Evolutionary conservation across 2,329 filamentous ascomycete genomes (phyloP).

Genomic region (Colletotrichum karsti): DNA sequence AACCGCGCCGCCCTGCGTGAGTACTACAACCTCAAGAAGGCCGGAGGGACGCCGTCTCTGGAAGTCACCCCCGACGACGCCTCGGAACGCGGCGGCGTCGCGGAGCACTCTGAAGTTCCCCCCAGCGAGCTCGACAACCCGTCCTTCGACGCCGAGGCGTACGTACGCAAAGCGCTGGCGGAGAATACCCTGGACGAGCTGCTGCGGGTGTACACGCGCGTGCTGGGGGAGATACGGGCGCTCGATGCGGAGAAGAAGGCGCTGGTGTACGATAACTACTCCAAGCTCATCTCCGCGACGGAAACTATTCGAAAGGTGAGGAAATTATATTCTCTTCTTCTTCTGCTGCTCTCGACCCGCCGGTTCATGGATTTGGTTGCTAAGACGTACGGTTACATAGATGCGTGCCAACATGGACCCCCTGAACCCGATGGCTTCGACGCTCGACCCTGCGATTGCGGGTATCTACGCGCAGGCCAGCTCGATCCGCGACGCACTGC

Average conservation of each 20-base stretch:
- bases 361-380: too few species aligned
- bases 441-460: constrained; percentile 76
- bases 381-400: constrained; percentile 39
- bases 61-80: constrained; percentile 53
- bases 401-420: constrained; percentile 87
- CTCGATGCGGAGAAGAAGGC: constrained; percentile 97
- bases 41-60: constrained; percentile 45
- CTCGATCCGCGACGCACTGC: constrained; percentile 61
- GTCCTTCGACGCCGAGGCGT: constrained; percentile 77
- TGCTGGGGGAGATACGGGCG: constrained; percentile 84
- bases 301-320: constrained; percentile 86
- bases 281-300: constrained; percentile 94
- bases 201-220: constrained; percentile 73
- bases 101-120: constrained; percentile 63
- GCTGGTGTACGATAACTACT: constrained; percentile 98
- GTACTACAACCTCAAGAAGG: constrained; percentile 85
- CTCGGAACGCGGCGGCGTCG: constrained; percentile 35
- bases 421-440: constrained; percentile 76
- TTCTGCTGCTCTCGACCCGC: too few species aligned
- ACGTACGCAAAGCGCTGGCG: constrained; percentile 69
- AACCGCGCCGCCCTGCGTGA: constrained; percentile 91
- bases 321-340: neutral
- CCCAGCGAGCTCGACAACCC: constrained; percentile 77
- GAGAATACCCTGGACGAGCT: constrained; percentile 73
- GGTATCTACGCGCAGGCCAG: constrained; percentile 74